phyloP scores from a whole-genome alignment of 306 rosid species.

The Delonix regia region DNA sequence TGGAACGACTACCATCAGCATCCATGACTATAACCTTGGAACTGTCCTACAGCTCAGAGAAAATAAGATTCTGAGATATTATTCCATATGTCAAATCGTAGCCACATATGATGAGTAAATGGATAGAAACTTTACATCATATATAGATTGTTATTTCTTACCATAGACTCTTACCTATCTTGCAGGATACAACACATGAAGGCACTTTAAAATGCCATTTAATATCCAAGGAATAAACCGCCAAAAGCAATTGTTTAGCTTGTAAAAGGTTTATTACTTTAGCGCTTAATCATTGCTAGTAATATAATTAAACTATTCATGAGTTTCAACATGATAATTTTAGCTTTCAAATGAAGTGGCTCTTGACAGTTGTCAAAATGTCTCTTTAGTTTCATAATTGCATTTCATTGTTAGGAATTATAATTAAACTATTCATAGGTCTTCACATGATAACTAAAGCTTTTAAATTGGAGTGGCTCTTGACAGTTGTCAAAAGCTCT shows the following conservation, averaged over 20 bases:
- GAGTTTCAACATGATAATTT: background rate
- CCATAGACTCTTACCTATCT: background rate
- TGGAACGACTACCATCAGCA: conserved; percentile 81
- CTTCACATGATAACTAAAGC: background rate
- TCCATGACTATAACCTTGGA: conserved; percentile 90
- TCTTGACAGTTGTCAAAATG: background rate
- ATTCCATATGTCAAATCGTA: conserved; percentile 46
- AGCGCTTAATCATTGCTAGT: background rate
- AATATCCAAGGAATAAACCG: conserved; percentile 5
- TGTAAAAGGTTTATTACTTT: conserved; percentile 1
- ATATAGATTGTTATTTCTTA: conserved; percentile 12
- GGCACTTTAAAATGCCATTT: conserved; percentile 23
- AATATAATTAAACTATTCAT: background rate
- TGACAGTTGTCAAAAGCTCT: background rate
- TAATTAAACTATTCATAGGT: background rate
- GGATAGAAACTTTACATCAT: conserved; percentile 23
- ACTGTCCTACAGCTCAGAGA: conserved; percentile 85
- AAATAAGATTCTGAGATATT: conserved; percentile 51
- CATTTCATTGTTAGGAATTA: background rate
- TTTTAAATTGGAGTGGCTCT: background rate
- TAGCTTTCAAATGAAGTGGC: background rate
- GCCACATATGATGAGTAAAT: conserved; percentile 30
- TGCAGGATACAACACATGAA: background rate
- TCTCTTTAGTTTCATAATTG: background rate
- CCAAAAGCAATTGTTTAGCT: conserved; percentile 21